Percentiles rank a stretch among this genome's conserved stretches.
These are phyloP conservation scores for Mortierella claussenii DNA, from an alignment of 192 early-diverging fungal genomes.

Conservation along the genomic window DNA sequence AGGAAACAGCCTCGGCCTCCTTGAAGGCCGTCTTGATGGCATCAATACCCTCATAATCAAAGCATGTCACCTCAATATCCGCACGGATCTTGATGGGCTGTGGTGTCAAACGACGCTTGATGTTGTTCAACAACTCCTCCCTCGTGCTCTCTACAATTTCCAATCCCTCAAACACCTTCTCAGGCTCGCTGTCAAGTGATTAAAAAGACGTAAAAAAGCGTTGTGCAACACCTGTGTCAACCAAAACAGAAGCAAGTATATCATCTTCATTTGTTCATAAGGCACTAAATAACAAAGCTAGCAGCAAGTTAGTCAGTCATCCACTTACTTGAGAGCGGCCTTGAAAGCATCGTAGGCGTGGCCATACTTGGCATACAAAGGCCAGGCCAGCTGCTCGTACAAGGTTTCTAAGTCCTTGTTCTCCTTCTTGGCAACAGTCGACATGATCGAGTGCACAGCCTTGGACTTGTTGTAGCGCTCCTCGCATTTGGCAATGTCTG, in stretches of 20 bases:
- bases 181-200: constrained; percentile 71
- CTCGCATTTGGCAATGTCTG: constrained; percentile 91
- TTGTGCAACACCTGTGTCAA: too few relatives aligned
- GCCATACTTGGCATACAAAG: constrained; percentile 93
- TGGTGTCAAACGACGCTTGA: constrained; percentile 92
- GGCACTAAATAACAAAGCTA: too few relatives aligned
- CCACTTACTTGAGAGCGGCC: constrained; percentile 80
- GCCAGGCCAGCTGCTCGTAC: constrained; percentile 91
- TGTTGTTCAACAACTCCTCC: constrained; percentile 84
- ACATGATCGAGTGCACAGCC: constrained; percentile 86
- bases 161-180: constrained; percentile 86
- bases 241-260: neutral
- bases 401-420: constrained; percentile 85
- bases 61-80: constrained; percentile 95
- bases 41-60: constrained; percentile 94
- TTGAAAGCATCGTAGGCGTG: constrained; percentile 99
- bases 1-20: constrained; percentile 87
- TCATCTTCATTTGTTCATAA: neutral
- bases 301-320: too few relatives aligned
- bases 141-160: constrained; percentile 68
- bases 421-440: constrained; percentile 89
- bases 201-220: too few relatives aligned
- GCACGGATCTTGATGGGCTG: constrained; percentile 96
- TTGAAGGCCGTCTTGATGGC: constrained; percentile 91
- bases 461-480: constrained; percentile 96